Percentiles rank a stretch among this genome's conserved stretches.
Conservation (phyloP, 2,329 filamentous ascomycete genomes). For the Exophiala sideris region DNA sequence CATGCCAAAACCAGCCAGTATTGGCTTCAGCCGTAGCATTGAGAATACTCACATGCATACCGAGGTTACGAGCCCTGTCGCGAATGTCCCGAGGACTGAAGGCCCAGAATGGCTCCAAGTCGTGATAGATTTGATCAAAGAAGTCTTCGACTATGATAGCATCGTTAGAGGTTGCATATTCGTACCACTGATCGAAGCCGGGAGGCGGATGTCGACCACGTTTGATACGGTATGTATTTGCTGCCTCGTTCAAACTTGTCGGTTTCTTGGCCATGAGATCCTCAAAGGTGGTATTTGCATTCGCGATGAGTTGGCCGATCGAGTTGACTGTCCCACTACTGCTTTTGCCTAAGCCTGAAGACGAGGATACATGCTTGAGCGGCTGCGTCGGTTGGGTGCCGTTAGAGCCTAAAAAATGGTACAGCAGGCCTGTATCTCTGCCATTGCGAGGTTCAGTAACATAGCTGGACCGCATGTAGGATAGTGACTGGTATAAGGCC, state of each 20-base stretch:
- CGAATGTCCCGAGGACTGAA: conserved; percentile 39
- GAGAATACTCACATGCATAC: conserved; percentile 4
- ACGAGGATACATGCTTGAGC: no score
- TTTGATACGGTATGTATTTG: conserved; percentile 42
- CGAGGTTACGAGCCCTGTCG: not conserved
- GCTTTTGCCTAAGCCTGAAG: no score
- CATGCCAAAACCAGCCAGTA: conserved; percentile 8
- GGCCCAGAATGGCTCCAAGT: conserved; percentile 50
- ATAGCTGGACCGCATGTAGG: not conserved
- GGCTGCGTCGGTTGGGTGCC: not conserved
- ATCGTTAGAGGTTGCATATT: conserved; percentile 41
- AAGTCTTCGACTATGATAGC: conserved; percentile 49
- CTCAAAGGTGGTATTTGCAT: conserved; percentile 18
- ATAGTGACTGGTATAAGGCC: not conserved
- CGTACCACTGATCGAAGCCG: conserved; percentile 48
- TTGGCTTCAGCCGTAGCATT: not conserved
- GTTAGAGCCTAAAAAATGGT: not conserved
- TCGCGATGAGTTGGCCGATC: not conserved
- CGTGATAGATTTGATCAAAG: conserved; percentile 52
- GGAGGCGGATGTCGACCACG: conserved; percentile 51
- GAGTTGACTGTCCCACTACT: not conserved
- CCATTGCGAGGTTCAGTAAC: not conserved
- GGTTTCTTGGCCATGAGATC: conserved; percentile 33
- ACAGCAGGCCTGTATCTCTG: no score
- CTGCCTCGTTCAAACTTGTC: conserved; percentile 36